These are phyloP conservation scores for Coniochaeta prunicola DNA, from an alignment of 2,329 filamentous ascomycete genomes.

Conservation along the genomic window DNA sequence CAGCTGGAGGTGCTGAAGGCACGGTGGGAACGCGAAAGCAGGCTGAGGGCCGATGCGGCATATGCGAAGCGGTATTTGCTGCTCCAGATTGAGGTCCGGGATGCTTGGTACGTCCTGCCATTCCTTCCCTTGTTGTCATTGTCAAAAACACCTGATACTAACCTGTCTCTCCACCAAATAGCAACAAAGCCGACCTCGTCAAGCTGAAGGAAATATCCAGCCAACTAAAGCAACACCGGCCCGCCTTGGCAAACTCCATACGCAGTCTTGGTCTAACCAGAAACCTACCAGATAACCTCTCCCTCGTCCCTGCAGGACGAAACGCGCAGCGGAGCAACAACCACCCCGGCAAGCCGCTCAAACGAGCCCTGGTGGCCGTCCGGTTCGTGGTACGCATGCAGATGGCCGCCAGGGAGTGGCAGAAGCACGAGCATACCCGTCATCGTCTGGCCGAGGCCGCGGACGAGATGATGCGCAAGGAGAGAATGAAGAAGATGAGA, in stretches of 20 bases:
- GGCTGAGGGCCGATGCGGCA: slow-evolving; percentile 70
- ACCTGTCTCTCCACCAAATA: slow-evolving; percentile 29
- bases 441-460: slow-evolving; percentile 39
- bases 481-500: slow-evolving; percentile 31
- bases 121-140: slow-evolving; percentile 4
- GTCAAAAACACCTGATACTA: neutral
- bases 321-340: slow-evolving; percentile 2
- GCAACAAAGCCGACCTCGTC: slow-evolving; percentile 85
- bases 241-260: slow-evolving; percentile 24
- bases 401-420: slow-evolving; percentile 41
- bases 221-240: slow-evolving; percentile 29
- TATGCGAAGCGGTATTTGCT: slow-evolving; percentile 82
- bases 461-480: slow-evolving; percentile 37
- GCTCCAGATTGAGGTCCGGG: slow-evolving; percentile 73
- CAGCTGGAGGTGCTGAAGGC: slow-evolving; percentile 90
- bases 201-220: slow-evolving; percentile 81
- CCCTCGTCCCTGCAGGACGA: slow-evolving; percentile 1
- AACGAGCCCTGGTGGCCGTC: slow-evolving; percentile 37
- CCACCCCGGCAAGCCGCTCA: slow-evolving; percentile 24
- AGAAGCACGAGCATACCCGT: slow-evolving; percentile 42
- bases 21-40: slow-evolving; percentile 70
- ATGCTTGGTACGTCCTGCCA: slow-evolving; percentile 69
- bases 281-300: slow-evolving; percentile 21
- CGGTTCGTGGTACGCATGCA: slow-evolving; percentile 46
- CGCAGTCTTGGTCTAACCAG: slow-evolving; percentile 17